Evolutionary conservation across 225 moss, liverwort and hornwort genomes (phyloP).

Genomic region (Sphagnum tenellum): DNA sequence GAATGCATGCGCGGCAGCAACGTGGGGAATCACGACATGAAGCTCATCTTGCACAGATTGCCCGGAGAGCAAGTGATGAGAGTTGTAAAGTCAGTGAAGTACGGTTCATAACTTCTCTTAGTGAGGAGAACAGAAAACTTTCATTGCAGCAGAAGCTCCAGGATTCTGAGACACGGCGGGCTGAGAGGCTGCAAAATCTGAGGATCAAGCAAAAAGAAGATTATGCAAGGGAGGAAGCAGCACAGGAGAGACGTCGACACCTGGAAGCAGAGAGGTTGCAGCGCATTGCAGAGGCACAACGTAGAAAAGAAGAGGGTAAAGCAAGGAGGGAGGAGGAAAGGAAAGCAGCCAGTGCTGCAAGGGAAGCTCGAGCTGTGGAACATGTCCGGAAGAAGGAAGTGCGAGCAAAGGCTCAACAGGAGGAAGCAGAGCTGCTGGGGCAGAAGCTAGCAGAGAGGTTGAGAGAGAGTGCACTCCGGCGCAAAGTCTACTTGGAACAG

Average conservation of each 20-base stretch:
- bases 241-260: conserved; percentile 19
- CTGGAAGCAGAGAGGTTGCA: conserved; percentile 26
- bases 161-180: conserved; percentile 21
- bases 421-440: conserved; percentile 18
- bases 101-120: conserved; percentile 17
- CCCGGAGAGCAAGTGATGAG: conserved; percentile 20
- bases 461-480: conserved; percentile 12
- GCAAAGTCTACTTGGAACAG: conserved; percentile 32
- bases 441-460: conserved; percentile 31
- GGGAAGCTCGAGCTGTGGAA: conserved; percentile 15
- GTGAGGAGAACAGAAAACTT: conserved; percentile 33
- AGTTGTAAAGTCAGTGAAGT: conserved; percentile 29
- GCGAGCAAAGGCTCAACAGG: conserved; percentile 22
- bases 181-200: conserved; percentile 23
- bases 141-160: conserved; percentile 30
- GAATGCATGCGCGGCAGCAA: conserved; percentile 29
- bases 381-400: conserved; percentile 30
- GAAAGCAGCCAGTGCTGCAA: conserved; percentile 17
- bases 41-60: conserved; percentile 29
- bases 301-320: conserved; percentile 26
- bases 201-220: conserved; percentile 32
- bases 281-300: conserved; percentile 10
- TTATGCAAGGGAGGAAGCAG: conserved; percentile 27
- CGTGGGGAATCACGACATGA: conserved; percentile 24
- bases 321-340: conserved; percentile 27